Evolutionary conservation across 257 asterid species (phyloP).

Genomic region (Marsdenia floribunda): DNA sequence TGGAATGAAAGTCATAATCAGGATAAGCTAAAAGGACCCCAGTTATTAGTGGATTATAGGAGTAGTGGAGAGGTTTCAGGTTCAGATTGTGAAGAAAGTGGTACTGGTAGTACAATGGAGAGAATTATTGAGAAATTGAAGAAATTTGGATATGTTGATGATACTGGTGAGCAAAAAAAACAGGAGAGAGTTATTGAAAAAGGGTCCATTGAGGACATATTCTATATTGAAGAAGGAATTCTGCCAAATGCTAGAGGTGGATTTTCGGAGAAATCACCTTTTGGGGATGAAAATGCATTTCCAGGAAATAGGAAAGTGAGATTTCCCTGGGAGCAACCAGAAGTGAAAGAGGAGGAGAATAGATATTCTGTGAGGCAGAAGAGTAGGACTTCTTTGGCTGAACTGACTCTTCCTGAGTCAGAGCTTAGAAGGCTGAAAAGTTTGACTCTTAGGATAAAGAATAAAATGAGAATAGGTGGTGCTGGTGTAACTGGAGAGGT

Average conservation of each 20-base stretch:
- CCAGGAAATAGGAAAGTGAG: conserved; percentile 39
- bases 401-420: conserved; percentile 73
- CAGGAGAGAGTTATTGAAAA: conserved; percentile 43
- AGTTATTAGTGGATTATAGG: conserved; percentile 44
- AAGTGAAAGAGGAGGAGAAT: conserved; percentile 24
- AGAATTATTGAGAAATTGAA: conserved; percentile 84
- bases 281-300: conserved; percentile 49
- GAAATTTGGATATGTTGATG: conserved; percentile 80
- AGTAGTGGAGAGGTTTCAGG: conserved; percentile 53
- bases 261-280: conserved; percentile 48
- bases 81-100: conserved; percentile 67
- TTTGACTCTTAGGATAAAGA: conserved; percentile 63
- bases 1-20: conserved; percentile 48
- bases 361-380: conserved; percentile 49
- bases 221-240: conserved; percentile 73
- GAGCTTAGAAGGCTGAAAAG: conserved; percentile 70
- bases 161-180: conserved; percentile 36
- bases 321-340: conserved; percentile 82
- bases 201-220: conserved; percentile 82
- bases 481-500: conserved; percentile 77
- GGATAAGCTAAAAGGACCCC: conserved; percentile 38
- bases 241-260: conserved; percentile 82
- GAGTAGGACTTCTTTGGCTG: conserved; percentile 58
- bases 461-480: conserved; percentile 61
- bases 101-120: conserved; percentile 85